phyloP scores from a whole-genome alignment of 164 flowering plant species.

The Euptelea pleiosperma region DNA sequence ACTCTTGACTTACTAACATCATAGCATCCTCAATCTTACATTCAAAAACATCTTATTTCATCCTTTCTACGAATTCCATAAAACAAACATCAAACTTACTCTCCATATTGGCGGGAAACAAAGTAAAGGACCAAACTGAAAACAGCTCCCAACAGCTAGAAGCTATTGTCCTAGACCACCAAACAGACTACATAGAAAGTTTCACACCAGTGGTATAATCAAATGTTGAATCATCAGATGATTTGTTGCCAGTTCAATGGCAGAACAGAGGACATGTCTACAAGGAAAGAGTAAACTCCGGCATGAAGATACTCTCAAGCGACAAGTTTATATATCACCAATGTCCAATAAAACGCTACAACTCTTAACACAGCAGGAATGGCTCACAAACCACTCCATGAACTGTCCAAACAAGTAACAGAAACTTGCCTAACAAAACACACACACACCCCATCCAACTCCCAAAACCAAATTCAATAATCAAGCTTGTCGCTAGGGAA shows the following conservation, averaged over 20 bases:
- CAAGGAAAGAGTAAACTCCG: too few relatives aligned
- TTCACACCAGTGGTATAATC: not conserved
- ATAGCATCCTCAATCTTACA: not conserved
- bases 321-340: not conserved
- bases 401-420: not conserved
- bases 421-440: not conserved
- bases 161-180: too few relatives aligned
- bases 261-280: not conserved
- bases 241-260: not conserved
- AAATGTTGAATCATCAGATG: not conserved
- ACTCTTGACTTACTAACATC: too few relatives aligned
- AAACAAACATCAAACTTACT: not conserved
- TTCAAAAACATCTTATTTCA: not conserved
- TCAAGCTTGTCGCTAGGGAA: too few relatives aligned
- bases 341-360: not conserved
- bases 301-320: not conserved
- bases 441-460: too few relatives aligned
- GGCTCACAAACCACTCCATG: not conserved
- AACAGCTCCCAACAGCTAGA: not conserved
- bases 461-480: too few relatives aligned
- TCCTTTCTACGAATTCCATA: not conserved
- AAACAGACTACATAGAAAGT: not conserved
- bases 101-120: too few relatives aligned
- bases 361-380: not conserved
- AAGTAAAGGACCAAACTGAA: not conserved